Base-by-base conservation (phyloP, 495 filamentous ascomycete species). In the Astrothelium macrocarpum region DNA sequence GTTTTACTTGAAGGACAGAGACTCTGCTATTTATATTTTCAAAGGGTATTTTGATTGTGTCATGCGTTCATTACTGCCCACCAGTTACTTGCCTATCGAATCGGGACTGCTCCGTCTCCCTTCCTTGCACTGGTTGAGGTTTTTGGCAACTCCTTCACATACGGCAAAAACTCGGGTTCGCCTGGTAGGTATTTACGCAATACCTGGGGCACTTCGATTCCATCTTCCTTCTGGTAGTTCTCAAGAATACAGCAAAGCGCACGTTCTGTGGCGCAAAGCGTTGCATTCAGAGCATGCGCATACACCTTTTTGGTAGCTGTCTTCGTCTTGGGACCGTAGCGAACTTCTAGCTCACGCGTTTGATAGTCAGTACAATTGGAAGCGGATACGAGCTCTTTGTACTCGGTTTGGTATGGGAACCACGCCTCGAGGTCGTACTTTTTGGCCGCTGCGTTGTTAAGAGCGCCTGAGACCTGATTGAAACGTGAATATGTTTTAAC, bases 401-500 rank as follows among this genome's bases (percentile, higher is more conserved):
- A 97, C 74, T 97, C 95, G 65, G 89, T 86, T 68, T 93, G 90
- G 82, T 90, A 91, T 26, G 92, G 95, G 77, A 97, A 97, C 90
- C 91, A 96, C 1, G 95, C 95, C 73, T 98, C 94, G 18, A 97
- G 82, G 70, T 98, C 94, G 72, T 87, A 95, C 73, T 98, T 98
- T 80, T 95, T 96, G 5, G 90, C 77, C 5, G 95, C 94, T 0
- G 90, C 91, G 67, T 96, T 95, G 77, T 95, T 97, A 70, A 97
- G 78, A 0, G 93, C 93, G 11, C 95, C 93, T 16, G 91, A 96
- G 43, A 49, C 43, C 43, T 49, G n/a, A 20, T 10, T 3, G 3
- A 49, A 18, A 18, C n/a, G 9, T 5, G 9, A 49, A 49, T 5
- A 18, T 10, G 3, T 18, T 14, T 49, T 49, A 3, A 14, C n/a